Conservation (phyloP, 768 basidiomycete genomes). For the Brasilioporus rufonigricans region DNA sequence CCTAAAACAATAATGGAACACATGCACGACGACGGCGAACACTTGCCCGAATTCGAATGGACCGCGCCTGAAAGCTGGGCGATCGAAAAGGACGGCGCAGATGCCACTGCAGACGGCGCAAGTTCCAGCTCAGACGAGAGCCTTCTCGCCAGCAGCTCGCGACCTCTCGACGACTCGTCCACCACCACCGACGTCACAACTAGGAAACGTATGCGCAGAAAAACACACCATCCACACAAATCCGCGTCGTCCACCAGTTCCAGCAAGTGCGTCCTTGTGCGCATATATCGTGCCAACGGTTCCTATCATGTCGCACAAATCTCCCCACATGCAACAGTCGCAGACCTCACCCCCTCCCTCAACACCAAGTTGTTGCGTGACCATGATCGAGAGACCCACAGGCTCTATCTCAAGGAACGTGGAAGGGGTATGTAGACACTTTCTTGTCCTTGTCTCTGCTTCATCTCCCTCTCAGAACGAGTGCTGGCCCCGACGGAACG, state of each 20-base stretch:
- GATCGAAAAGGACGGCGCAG: constrained; percentile 50
- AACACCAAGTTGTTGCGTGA: constrained; percentile 53
- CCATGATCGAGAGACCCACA: constrained; percentile 57
- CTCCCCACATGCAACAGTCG: constrained; percentile 62
- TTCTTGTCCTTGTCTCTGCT: neutral
- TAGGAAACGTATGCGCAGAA: constrained; percentile 26
- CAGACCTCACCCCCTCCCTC: constrained; percentile 59
- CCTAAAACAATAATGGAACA: constrained; percentile 41
- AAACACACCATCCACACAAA: constrained; percentile 22
- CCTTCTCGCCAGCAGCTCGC: constrained; percentile 16
- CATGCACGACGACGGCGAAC: constrained; percentile 9
- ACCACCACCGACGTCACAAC: constrained; percentile 8
- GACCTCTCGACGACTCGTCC: constrained; percentile 13
- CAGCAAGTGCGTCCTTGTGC: constrained; percentile 43
- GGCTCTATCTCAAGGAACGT: constrained; percentile 71
- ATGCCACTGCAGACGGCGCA: constrained; percentile 34
- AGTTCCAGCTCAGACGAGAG: constrained; percentile 42
- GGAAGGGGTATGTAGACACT: constrained; percentile 56
- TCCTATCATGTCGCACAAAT: constrained; percentile 71
- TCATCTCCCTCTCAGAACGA: constrained; percentile 57
- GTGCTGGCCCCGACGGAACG: constrained; percentile 76
- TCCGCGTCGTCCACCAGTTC: constrained; percentile 11
- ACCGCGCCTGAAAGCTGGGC: constrained; percentile 77
- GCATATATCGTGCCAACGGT: constrained; percentile 74
- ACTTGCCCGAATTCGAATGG: constrained; percentile 45